These are phyloP conservation scores for Dendrobium nobile DNA, from an alignment of 106 monocot species.

Conservation along the genomic window DNA sequence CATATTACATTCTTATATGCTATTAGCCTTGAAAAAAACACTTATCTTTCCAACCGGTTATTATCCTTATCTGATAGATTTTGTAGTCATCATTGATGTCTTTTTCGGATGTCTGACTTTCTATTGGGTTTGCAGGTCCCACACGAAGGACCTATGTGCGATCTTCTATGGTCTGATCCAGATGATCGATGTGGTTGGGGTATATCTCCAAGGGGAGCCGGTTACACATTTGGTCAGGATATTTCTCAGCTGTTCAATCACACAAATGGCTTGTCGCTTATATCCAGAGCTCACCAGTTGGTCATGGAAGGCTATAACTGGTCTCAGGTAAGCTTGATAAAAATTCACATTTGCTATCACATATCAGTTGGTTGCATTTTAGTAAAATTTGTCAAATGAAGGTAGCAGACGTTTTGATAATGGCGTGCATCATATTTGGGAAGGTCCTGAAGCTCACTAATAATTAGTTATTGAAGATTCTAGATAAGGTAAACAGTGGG, in stretches of 20 bases:
- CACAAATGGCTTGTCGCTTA: conserved; percentile 54
- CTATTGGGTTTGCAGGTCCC: conserved; percentile 48
- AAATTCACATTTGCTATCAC: not conserved
- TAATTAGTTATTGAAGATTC: not conserved
- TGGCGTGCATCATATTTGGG: not conserved
- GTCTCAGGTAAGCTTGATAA: conserved; percentile 40
- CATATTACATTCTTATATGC: not conserved
- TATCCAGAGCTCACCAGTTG: conserved; percentile 66
- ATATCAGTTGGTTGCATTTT: not conserved
- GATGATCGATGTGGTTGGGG: conserved; percentile 94
- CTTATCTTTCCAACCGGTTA: too few relatives aligned
- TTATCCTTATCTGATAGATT: too few relatives aligned
- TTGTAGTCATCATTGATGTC: not conserved
- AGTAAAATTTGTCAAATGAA: too few relatives aligned
- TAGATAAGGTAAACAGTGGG: not conserved
- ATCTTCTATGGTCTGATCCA: conserved; percentile 87
- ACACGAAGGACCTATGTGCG: conserved; percentile 92
- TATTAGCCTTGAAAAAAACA: too few relatives aligned
- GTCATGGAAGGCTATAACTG: conserved; percentile 82
- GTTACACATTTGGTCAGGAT: conserved; percentile 76
- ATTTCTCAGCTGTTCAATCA: conserved; percentile 69
- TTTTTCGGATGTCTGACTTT: not conserved
- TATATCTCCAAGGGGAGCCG: conserved; percentile 82
- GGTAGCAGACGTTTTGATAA: not conserved
- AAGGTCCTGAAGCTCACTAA: not conserved